Conservation (phyloP, 2,329 filamentous ascomycete genomes). For the Ascochyta rabiei region DNA sequence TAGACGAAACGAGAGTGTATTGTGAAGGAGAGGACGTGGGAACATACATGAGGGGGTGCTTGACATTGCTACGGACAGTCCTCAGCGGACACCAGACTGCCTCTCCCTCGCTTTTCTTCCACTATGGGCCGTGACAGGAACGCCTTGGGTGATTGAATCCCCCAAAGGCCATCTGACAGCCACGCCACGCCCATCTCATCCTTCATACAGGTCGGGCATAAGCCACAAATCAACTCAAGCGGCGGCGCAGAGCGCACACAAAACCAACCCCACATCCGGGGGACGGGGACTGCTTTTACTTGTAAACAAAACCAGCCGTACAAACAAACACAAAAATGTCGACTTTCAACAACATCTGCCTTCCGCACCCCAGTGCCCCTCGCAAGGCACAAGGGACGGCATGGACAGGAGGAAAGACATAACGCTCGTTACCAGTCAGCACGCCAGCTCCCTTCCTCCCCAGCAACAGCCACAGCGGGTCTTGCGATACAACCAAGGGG, state of each 20-base stretch:
- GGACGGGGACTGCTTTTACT: constrained; percentile 47
- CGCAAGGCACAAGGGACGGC: not conserved
- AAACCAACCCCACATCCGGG: constrained; percentile 50
- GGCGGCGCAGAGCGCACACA: constrained; percentile 40
- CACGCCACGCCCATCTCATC: constrained; percentile 16
- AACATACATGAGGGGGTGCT: constrained; percentile 26
- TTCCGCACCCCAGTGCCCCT: constrained; percentile 11
- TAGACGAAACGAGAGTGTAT: constrained; percentile 15
- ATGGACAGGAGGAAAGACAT: constrained; percentile 42
- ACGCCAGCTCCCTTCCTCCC: constrained; percentile 37
- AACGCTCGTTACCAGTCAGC: constrained; percentile 53
- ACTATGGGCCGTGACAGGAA: constrained; percentile 9
- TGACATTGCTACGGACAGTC: constrained; percentile 36
- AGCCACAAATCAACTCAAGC: constrained; percentile 43
- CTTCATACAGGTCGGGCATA: constrained; percentile 35
- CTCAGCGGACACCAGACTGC: constrained; percentile 25
- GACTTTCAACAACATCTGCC: constrained; percentile 37
- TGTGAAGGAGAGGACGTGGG: constrained; percentile 14
- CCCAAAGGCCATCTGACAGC: constrained; percentile 20
- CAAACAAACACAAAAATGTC: constrained; percentile 47
- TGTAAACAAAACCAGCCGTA: constrained; percentile 31
- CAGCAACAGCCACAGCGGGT: constrained; percentile 46
- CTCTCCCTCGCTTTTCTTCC: constrained; percentile 28
- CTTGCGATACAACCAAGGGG: constrained; percentile 44
- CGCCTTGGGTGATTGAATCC: constrained; percentile 14